Conservation (phyloP, 345 rosid species). For the Lepidium africanum region DNA sequence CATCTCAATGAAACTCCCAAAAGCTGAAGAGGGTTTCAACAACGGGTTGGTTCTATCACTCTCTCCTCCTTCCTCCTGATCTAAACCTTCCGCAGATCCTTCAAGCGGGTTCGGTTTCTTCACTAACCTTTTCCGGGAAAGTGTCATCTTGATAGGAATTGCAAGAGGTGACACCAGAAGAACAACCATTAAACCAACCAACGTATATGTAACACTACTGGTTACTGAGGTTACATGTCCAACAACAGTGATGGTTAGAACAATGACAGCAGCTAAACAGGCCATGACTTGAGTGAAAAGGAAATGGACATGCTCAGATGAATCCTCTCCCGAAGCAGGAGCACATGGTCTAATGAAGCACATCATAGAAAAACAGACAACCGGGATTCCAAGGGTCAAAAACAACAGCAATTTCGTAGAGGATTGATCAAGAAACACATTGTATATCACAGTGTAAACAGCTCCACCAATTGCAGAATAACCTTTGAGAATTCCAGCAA, state of each 20-base stretch:
- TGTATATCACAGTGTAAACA: conserved; percentile 57
- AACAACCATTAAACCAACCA: conserved; percentile 49
- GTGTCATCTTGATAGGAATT: conserved; percentile 79
- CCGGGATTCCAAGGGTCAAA: conserved; percentile 60
- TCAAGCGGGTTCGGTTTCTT: conserved; percentile 32
- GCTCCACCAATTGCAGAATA: conserved; percentile 70
- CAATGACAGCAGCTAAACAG: conserved; percentile 47
- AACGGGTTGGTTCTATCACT: conserved; percentile 34
- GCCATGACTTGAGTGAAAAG: conserved; percentile 58
- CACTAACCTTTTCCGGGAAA: conserved; percentile 37
- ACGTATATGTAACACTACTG: conserved; percentile 30
- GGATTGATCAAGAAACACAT: conserved; percentile 39
- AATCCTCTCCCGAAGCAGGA: conserved; percentile 79
- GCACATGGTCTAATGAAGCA: conserved; percentile 63
- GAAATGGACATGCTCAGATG: conserved; percentile 62
- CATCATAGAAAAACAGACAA: conserved; percentile 55
- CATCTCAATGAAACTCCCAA: conserved; percentile 42
- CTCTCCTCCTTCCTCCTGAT: conserved; percentile 28
- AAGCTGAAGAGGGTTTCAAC: conserved; percentile 58
- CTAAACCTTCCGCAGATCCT: conserved; percentile 18
- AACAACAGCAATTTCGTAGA: conserved; percentile 44
- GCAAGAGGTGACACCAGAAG: conserved; percentile 62
- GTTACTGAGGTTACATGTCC: conserved; percentile 35
- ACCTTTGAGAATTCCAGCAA: conserved; percentile 82
- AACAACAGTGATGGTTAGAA: conserved; percentile 42